Percentiles rank a stretch among this genome's conserved stretches.
Evolutionary conservation across 2,329 filamentous ascomycete genomes (phyloP).

Genomic region (Cladosporium phlei): DNA sequence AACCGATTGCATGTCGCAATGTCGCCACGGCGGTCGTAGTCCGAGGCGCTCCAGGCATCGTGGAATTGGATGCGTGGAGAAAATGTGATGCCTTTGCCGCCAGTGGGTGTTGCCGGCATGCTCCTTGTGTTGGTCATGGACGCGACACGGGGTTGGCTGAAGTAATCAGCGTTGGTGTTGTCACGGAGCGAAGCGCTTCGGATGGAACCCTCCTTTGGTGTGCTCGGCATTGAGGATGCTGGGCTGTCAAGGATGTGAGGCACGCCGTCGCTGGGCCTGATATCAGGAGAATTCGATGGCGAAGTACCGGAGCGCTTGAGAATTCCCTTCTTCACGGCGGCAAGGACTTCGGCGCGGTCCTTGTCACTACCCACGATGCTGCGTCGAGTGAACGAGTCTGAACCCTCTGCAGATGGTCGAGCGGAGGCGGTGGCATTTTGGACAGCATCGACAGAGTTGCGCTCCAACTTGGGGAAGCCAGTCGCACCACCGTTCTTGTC

Average conservation of each 20-base stretch:
- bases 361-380: slow-evolving; percentile 88
- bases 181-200: slow-evolving; percentile 42
- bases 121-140: slow-evolving; percentile 68
- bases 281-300: slow-evolving; percentile 64
- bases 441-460: slow-evolving; percentile 68
- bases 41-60: slow-evolving; percentile 91
- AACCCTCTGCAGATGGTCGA: slow-evolving; percentile 49
- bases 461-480: slow-evolving; percentile 78
- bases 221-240: slow-evolving; percentile 79
- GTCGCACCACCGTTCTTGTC: slow-evolving; percentile 67
- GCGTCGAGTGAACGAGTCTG: slow-evolving; percentile 58
- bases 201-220: slow-evolving; percentile 68
- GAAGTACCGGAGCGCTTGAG: slow-evolving; percentile 71
- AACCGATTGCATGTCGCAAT: slow-evolving; percentile 96
- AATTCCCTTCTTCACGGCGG: slow-evolving; percentile 91
- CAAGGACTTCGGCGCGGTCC: slow-evolving; percentile 85
- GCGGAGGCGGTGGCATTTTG: slow-evolving; percentile 29
- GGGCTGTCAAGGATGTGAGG: slow-evolving; percentile 70
- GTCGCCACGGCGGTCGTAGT: slow-evolving; percentile 93
- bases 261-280: slow-evolving; percentile 58
- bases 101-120: slow-evolving; percentile 71
- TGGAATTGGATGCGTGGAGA: slow-evolving; percentile 92
- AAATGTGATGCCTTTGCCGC: slow-evolving; percentile 63
- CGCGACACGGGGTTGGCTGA: slow-evolving; percentile 62
- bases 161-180: slow-evolving; percentile 83